Base-by-base conservation (phyloP, 805 yeast genomes). In the Yamadazyma insecticola region DNA sequence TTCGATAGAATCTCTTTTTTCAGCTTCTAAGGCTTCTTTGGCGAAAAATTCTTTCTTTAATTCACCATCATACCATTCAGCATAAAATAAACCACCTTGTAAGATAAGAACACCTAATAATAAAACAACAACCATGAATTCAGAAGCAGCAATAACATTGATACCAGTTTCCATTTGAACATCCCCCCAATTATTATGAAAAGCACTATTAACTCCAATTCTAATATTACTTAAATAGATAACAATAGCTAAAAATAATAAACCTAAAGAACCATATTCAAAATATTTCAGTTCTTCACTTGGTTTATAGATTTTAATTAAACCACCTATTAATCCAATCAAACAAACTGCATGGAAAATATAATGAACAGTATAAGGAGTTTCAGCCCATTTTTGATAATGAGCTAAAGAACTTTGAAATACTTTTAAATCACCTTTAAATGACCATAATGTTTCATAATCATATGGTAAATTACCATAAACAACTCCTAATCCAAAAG, bases 71-170 rank as follows among this genome's bases (percentile, higher is more conserved):
- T 78, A 82, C 72, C 76, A 70, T 47, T 74, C 76, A 18, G 95
- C 95, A 61, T 83, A 90, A 74, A 83, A 86, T 50, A 90, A 72
- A 22, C 97, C 97, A 32, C 75, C 78, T 63, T 92, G 97, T 45
- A 92, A 71, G 7, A 84, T 68, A 25, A 88, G 60, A n/a, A 88
- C 83, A 43, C 96, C 97, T 14, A 76, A 51, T 31, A 89, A 63
- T 12, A 83, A 67, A 32, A 86, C 55, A 6, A 83, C 75, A 44
- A 85, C 68, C 68, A 90, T 80, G 22, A 81, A 72, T 58, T 81
- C 81, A 17, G 92, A 79, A 4, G 97, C 97, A 24, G 92, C 96
- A 50, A 92, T 75, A 23, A 92, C 96, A 43, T 85, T 86, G 48
- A 90, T 60, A 18, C 97, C 97, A 14, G 95, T 85, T 39, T 70